phyloP scores from a whole-genome alignment of 1,284 basidiomycete species.

The Cutaneotrichosporon sp. region DNA sequence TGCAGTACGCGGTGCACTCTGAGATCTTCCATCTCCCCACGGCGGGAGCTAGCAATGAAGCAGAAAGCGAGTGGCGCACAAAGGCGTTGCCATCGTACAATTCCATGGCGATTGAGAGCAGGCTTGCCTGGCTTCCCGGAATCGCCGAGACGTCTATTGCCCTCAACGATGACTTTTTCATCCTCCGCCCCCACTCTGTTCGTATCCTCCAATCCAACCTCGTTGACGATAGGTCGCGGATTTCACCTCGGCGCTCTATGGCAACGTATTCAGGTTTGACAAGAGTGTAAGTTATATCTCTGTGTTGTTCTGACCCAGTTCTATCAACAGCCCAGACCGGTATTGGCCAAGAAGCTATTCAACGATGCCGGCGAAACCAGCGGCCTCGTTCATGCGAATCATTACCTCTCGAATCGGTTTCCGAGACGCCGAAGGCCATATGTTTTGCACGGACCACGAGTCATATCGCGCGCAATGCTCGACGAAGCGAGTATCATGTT shows the following conservation, averaged over 20 bases:
- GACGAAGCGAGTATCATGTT: conserved; percentile 52
- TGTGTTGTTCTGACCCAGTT: conserved; percentile 20
- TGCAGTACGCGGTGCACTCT: conserved; percentile 44
- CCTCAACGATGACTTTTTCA: conserved; percentile 50
- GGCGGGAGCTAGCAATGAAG: conserved; percentile 23
- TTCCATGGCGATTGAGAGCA: conserved; percentile 50
- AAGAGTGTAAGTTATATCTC: conserved; percentile 27
- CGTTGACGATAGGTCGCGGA: conserved; percentile 36
- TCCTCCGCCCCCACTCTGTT: conserved; percentile 10
- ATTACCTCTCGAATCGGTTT: conserved; percentile 44
- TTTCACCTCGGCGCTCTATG: conserved; percentile 48
- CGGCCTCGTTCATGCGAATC: conserved; percentile 50
- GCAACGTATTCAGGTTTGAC: conserved; percentile 48
- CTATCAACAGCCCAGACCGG: conserved; percentile 40
- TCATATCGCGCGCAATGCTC: conserved; percentile 48
- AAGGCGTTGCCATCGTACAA: conserved; percentile 49
- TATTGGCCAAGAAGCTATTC: conserved; percentile 35
- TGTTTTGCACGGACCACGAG: conserved; percentile 48
- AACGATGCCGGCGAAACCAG: conserved; percentile 45
- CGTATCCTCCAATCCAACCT: background rate
- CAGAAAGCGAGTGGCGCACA: conserved; percentile 37
- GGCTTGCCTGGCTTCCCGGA: conserved; percentile 47
- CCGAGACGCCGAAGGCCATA: conserved; percentile 46
- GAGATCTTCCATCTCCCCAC: conserved; percentile 49
- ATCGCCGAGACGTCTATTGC: conserved; percentile 43